phyloP scores from a whole-genome alignment of 163 green algal genomes.

The Coccomyxa subellipsoidea region DNA sequence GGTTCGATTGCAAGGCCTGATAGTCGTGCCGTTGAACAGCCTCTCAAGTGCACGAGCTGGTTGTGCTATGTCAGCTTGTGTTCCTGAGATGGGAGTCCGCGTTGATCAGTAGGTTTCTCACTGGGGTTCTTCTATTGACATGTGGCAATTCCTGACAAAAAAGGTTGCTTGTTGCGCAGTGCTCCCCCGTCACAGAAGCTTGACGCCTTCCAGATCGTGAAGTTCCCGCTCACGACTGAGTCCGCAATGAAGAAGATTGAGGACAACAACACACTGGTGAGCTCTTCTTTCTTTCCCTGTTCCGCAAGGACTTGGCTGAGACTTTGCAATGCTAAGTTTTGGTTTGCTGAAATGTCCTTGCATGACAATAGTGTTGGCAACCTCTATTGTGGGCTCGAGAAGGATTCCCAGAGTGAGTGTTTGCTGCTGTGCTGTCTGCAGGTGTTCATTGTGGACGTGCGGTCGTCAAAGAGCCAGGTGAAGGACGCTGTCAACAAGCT shows the following conservation, averaged over 20 bases:
- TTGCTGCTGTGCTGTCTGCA: conserved; percentile 22
- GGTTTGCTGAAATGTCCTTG: too few relatives aligned
- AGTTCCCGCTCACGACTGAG: conserved; percentile 98
- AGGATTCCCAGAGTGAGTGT: not conserved
- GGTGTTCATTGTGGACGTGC: conserved; percentile 90
- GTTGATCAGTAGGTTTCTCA: too few relatives aligned
- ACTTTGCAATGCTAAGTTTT: not conserved
- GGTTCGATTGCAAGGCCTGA: too few relatives aligned
- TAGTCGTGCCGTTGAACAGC: too few relatives aligned
- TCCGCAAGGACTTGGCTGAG: too few relatives aligned
- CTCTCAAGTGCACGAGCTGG: not conserved
- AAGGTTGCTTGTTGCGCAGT: conserved; percentile 56
- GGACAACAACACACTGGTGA: conserved; percentile 99
- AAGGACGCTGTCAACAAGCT: conserved; percentile 86
- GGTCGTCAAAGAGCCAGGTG: conserved; percentile 92
- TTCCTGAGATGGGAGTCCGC: too few relatives aligned
- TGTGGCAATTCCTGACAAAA: too few relatives aligned
- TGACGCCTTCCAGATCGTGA: conserved; percentile 90
- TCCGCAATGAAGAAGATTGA: conserved; percentile 99
- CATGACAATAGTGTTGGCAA: too few relatives aligned
- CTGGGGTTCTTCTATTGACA: too few relatives aligned
- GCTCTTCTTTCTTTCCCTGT: not conserved
- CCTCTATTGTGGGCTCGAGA: too few relatives aligned
- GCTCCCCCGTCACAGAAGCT: conserved; percentile 67
- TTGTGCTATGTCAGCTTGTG: not conserved